Evolutionary conservation across 768 basidiomycete genomes (phyloP).

Genomic region (Baorangia bicolor): DNA sequence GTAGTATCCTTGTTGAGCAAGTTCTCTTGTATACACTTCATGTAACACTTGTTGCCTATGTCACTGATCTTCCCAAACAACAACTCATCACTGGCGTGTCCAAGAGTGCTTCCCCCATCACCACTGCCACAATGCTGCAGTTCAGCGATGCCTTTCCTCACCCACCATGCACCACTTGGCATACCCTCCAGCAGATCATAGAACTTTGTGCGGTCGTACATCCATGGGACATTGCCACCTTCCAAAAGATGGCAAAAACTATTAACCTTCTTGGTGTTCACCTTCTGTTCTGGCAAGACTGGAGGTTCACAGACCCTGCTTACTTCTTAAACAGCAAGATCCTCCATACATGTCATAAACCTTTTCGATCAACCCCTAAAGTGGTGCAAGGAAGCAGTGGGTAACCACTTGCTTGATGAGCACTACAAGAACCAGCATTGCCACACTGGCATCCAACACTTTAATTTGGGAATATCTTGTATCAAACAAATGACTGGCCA

Average conservation of each 20-base stretch:
- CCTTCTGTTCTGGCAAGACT: neutral
- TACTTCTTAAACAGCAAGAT: slow-evolving; percentile 4
- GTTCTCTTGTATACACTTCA: too few species aligned
- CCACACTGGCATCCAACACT: slow-evolving; percentile 33
- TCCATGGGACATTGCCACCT: slow-evolving; percentile 28
- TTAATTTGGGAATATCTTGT: slow-evolving; percentile 34
- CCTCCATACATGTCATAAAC: slow-evolving; percentile 5
- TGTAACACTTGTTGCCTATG: slow-evolving; percentile 10
- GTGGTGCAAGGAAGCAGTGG: slow-evolving; percentile 9
- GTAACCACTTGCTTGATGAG: neutral
- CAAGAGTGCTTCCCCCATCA: slow-evolving; percentile 15
- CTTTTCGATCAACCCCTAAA: slow-evolving; percentile 8
- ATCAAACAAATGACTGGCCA: slow-evolving; percentile 42
- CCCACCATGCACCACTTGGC: neutral
- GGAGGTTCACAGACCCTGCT: neutral
- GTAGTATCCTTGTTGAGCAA: too few species aligned
- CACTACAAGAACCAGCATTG: slow-evolving; percentile 3
- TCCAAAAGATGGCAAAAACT: slow-evolving; percentile 13
- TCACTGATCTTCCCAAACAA: slow-evolving; percentile 22
- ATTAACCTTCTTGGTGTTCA: neutral
- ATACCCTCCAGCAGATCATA: slow-evolving; percentile 1
- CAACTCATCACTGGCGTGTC: slow-evolving; percentile 8
- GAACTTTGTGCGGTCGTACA: neutral
- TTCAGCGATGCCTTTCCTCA: slow-evolving; percentile 13
- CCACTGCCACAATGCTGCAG: neutral